Evolutionary conservation across 768 basidiomycete genomes (phyloP).

Genomic region (Mycena vulgaris): DNA sequence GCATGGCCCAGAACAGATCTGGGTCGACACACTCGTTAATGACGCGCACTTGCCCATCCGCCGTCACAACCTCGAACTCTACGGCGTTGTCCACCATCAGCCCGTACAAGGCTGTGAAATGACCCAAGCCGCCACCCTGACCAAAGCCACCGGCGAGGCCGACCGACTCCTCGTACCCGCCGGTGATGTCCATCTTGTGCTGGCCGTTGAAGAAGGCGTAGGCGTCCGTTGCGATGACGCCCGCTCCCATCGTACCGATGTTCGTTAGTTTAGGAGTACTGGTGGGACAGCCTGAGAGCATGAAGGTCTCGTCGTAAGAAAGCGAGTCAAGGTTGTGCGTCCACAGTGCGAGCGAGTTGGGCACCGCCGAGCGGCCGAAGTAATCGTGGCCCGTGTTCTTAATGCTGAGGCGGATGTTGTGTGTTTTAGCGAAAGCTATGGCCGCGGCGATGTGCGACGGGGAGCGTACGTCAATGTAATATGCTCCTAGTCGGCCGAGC

Average conservation of each 20-base stretch:
- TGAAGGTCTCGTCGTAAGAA: constrained; percentile 28
- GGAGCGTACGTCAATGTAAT: constrained; percentile 28
- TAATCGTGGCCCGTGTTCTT: constrained; percentile 31
- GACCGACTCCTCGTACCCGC: constrained; percentile 29
- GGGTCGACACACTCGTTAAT: constrained; percentile 26
- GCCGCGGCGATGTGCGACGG: constrained; percentile 25
- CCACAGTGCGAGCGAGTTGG: constrained; percentile 26
- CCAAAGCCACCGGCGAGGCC: constrained; percentile 26
- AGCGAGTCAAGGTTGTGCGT: constrained; percentile 29
- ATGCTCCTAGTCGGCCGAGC: constrained; percentile 28
- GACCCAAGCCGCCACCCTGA: constrained; percentile 20
- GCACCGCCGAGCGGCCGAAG: constrained; percentile 24
- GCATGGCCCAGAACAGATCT: constrained; percentile 30
- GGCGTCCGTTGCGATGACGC: constrained; percentile 26
- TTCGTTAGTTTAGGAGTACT: constrained; percentile 20
- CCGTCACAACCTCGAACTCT: constrained; percentile 26
- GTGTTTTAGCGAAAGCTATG: constrained; percentile 24
- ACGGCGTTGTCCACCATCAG: constrained; percentile 27
- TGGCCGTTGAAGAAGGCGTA: constrained; percentile 31
- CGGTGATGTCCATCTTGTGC: constrained; percentile 31
- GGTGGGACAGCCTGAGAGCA: constrained; percentile 25
- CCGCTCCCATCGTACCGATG: constrained; percentile 30
- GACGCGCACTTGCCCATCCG: constrained; percentile 24
- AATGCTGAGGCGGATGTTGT: constrained; percentile 25
- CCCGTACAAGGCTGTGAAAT: constrained; percentile 24